These are phyloP conservation scores for Scleroderma citrinum DNA, from an alignment of 768 basidiomycete species.

Conservation along the genomic window DNA sequence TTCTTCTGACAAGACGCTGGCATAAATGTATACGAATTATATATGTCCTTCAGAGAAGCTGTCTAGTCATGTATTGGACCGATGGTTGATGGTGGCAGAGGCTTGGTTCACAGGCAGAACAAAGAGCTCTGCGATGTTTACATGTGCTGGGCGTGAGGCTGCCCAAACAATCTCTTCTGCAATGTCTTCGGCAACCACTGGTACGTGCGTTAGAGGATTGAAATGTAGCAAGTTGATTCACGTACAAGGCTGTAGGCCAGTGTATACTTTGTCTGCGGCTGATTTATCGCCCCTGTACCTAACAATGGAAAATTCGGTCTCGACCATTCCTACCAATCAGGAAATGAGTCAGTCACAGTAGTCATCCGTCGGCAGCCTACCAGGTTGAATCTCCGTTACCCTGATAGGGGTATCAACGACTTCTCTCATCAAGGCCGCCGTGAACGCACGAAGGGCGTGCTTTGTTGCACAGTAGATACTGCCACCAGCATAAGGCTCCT, in stretches of 20 bases:
- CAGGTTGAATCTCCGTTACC: slow-evolving; percentile 92
- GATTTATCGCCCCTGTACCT: slow-evolving; percentile 81
- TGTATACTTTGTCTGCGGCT: slow-evolving; percentile 86
- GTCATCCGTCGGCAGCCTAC: slow-evolving; percentile 31
- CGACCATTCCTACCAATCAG: slow-evolving; percentile 60
- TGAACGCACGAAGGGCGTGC: slow-evolving; percentile 82
- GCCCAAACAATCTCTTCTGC: slow-evolving; percentile 99
- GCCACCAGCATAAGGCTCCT: slow-evolving; percentile 85
- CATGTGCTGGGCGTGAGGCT: slow-evolving; percentile 85
- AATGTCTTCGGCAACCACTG: slow-evolving; percentile 80
- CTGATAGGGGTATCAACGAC: slow-evolving; percentile 90
- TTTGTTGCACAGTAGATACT: slow-evolving; percentile 93
- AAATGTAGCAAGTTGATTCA: slow-evolving; percentile 4
- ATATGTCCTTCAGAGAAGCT: neutral
- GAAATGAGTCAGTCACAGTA: neutral
- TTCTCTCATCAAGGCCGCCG: slow-evolving; percentile 73
- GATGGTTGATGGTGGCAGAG: slow-evolving; percentile 55
- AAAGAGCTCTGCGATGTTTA: slow-evolving; percentile 81
- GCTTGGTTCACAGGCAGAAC: slow-evolving; percentile 82
- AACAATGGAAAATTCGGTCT: slow-evolving; percentile 89
- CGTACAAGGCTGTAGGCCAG: slow-evolving; percentile 82
- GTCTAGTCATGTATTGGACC: slow-evolving; percentile 22
- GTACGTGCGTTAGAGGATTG: slow-evolving; percentile 3
- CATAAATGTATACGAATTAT: neutral
- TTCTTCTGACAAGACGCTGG: slow-evolving; percentile 1